Conservation (phyloP, 192 early-diverging fungal genomes). For the Ambispora gerdemannii region DNA sequence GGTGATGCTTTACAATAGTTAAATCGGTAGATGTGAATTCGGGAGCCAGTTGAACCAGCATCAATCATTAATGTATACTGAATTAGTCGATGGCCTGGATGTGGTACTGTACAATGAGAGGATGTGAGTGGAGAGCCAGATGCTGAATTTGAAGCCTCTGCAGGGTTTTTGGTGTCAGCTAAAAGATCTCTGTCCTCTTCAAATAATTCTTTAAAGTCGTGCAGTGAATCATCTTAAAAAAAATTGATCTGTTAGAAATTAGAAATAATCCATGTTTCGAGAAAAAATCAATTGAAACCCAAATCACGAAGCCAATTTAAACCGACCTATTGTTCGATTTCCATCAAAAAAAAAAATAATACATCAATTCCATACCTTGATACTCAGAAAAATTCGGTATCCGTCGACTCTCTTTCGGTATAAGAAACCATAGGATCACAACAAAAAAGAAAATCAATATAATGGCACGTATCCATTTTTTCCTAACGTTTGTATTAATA, state of each 20-base stretch:
- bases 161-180: neutral
- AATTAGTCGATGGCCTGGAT: constrained; percentile 67
- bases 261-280: neutral
- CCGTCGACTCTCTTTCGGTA: neutral
- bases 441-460: neutral
- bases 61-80: constrained; percentile 96
- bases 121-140: constrained; percentile 40
- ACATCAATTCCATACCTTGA: neutral
- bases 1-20: constrained; percentile 85
- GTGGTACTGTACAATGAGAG: constrained; percentile 55
- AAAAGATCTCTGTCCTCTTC: neutral
- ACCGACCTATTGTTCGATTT: neutral
- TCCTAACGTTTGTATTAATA: constrained; percentile 1
- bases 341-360: neutral
- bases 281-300: neutral
- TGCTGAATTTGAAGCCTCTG: neutral
- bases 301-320: neutral
- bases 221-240: neutral
- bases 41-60: constrained; percentile 94
- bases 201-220: neutral
- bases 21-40: constrained; percentile 96
- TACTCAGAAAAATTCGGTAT: neutral
- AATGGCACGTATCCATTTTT: neutral
- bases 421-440: neutral
- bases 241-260: neutral